phyloP scores from a whole-genome alignment of 495 filamentous ascomycete species.

The Pyronema domesticum region DNA sequence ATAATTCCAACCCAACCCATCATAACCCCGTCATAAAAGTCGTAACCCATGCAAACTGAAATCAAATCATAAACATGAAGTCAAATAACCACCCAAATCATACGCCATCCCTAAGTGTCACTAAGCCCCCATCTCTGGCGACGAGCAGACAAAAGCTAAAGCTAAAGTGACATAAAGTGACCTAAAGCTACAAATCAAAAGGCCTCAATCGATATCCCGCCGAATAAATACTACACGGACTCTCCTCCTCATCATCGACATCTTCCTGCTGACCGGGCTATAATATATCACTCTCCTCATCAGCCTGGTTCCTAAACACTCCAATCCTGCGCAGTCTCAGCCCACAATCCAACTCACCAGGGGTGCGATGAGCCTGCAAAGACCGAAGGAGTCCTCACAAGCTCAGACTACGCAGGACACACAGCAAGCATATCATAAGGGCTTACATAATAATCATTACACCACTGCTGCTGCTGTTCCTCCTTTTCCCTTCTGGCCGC shows the following conservation, averaged over 20 bases:
- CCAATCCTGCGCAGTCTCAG: too few species aligned
- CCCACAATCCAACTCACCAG: not conserved
- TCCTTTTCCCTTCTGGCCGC: slow-evolving; percentile 3
- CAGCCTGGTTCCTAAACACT: too few species aligned
- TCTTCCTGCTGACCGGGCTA: not conserved
- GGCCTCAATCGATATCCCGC: slow-evolving; percentile 16
- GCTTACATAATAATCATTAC: slow-evolving; percentile 20
- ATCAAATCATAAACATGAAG: too few species aligned
- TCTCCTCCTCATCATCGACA: slow-evolving; percentile 7
- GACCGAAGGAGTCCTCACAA: not conserved
- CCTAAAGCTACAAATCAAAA: slow-evolving; percentile 19
- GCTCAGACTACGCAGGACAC: too few species aligned
- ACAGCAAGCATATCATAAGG: not conserved
- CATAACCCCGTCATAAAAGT: too few species aligned
- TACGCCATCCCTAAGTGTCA: too few species aligned
- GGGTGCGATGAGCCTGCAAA: not conserved
- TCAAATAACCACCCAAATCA: not conserved
- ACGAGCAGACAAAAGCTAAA: too few species aligned
- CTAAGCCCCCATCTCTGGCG: too few species aligned
- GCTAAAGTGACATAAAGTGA: too few species aligned
- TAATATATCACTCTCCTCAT: too few species aligned
- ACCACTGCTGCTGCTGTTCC: slow-evolving; percentile 13
- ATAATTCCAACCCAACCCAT: too few species aligned
- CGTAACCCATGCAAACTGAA: too few species aligned
- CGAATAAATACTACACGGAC: slow-evolving; percentile 14